Evolutionary conservation across 2,329 filamentous ascomycete genomes (phyloP), one percentile per base, ranked within the genome.

Genomic region (Penicillium hesseltinei): DNA sequence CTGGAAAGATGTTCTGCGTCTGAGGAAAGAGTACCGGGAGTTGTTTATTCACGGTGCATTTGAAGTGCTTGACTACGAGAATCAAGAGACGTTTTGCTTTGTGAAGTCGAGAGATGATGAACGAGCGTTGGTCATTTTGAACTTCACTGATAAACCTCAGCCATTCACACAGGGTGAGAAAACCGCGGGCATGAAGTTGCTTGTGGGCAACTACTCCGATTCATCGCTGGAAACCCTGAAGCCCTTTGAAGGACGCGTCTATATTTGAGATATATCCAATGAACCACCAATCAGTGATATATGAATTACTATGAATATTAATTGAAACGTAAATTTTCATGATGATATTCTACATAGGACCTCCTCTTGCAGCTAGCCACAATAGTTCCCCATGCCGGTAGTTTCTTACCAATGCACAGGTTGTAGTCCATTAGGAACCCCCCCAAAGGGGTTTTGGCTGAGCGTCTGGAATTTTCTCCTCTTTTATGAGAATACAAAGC

Each of bases 21-120:
- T 84, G 45, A 78, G 87, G 40, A 86, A 85, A 71, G 71, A 81
- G 61, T 76, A 86, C 64, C 77, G 78, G 13, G 80, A 85, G 40
- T 68, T 86, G 9, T 84, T 90, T 19, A 64, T 66, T 23, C 62
- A 66, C 29, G 63, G 63, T 11, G 55, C 58, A n/a, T 67, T 63
- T 35, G 62, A 66, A 51, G 48, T 61, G 0, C 45, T 66, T 23
- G 63, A 66, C 50, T 62, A 57, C 44, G 62, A 66, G 5, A 63
- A 66, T 31, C 58, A 52, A n/a, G 38, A 64, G 25, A 65, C 63
- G 0, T 66, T 67, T 44, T 63, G 56, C 23, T 67, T 67, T 43
- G 25, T 63, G 9, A 66, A 66, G 55, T 61, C 58, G 9, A 59
- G 61, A 13, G 56, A 54, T 4, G 50, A 54, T 38, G 51, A 54